Evolutionary conservation across 1,284 basidiomycete species (phyloP).

Genomic region (Wolfiporia cocos): DNA sequence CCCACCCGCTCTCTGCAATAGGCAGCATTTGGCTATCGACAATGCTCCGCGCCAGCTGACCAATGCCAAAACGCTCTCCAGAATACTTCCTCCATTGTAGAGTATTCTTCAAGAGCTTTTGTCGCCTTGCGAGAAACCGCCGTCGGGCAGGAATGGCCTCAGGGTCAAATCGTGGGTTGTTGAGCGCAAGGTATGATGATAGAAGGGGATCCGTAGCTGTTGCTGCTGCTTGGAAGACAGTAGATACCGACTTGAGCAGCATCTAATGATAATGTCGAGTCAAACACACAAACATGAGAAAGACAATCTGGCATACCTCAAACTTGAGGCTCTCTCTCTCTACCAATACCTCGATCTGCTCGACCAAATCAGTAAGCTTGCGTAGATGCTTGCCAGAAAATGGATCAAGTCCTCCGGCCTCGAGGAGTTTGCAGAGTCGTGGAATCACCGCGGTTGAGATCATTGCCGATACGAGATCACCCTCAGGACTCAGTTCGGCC

Average conservation of each 20-base stretch:
- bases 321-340: constrained; percentile 62
- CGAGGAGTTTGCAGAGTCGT: constrained; percentile 62
- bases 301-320: constrained; percentile 40
- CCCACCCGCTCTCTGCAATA: constrained; percentile 78
- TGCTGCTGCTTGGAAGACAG: constrained; percentile 54
- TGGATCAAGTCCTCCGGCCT: constrained; percentile 75
- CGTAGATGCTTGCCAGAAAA: constrained; percentile 69
- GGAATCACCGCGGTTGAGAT: constrained; percentile 81
- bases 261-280: constrained; percentile 32
- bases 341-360: constrained; percentile 79
- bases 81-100: constrained; percentile 73
- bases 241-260: constrained; percentile 59
- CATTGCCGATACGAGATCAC: constrained; percentile 86
- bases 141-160: constrained; percentile 67
- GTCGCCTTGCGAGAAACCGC: constrained; percentile 61
- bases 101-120: constrained; percentile 73
- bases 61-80: constrained; percentile 55
- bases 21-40: constrained; percentile 60
- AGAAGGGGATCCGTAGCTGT: constrained; percentile 40
- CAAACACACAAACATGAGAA: background rate
- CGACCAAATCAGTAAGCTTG: constrained; percentile 66
- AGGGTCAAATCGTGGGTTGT: constrained; percentile 65
- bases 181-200: constrained; percentile 32
- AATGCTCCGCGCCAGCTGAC: constrained; percentile 50
- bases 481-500: constrained; percentile 69